Evolutionary conservation across 805 yeast species (phyloP).

Genomic region (Wickerhamiella azyma): DNA sequence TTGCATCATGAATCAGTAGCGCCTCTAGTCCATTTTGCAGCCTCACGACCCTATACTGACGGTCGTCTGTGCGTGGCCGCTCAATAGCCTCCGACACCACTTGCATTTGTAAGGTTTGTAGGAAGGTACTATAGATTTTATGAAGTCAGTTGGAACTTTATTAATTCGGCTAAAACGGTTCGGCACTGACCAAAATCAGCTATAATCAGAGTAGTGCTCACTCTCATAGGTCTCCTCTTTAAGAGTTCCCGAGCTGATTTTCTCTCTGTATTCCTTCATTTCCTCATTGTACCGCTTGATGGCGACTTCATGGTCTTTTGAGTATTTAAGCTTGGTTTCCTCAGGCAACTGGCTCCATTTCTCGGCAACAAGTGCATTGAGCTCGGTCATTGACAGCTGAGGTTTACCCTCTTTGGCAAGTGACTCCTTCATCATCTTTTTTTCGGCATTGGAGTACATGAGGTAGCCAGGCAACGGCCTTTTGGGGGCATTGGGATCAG

Average conservation of each 20-base stretch:
- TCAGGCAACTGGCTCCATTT: conserved; percentile 44
- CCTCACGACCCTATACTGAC: conserved; percentile 53
- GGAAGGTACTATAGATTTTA: too few relatives aligned
- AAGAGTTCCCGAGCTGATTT: background rate
- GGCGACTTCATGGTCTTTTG: background rate
- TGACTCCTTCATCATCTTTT: conserved; percentile 58
- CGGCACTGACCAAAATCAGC: too few relatives aligned
- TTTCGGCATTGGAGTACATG: conserved; percentile 57
- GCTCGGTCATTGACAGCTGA: conserved; percentile 63
- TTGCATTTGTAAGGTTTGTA: conserved; percentile 1
- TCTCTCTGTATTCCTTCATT: background rate
- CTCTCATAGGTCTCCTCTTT: background rate
- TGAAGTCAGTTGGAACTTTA: too few relatives aligned
- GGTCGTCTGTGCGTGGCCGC: conserved; percentile 43
- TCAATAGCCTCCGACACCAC: conserved; percentile 1
- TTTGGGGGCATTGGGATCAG: conserved; percentile 90
- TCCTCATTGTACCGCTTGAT: background rate
- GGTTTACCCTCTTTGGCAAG: conserved; percentile 46
- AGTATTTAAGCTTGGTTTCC: background rate
- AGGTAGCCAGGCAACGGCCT: conserved; percentile 85
- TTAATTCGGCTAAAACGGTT: too few relatives aligned
- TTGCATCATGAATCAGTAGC: conserved; percentile 63
- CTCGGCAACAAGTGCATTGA: conserved; percentile 64
- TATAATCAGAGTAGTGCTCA: too few relatives aligned
- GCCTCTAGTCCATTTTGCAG: conserved; percentile 59